Evolutionary conservation across 2,329 filamentous ascomycete genomes (phyloP), one percentile per base, ranked within the genome.

Genomic region (Epicoccum sorghinum): DNA sequence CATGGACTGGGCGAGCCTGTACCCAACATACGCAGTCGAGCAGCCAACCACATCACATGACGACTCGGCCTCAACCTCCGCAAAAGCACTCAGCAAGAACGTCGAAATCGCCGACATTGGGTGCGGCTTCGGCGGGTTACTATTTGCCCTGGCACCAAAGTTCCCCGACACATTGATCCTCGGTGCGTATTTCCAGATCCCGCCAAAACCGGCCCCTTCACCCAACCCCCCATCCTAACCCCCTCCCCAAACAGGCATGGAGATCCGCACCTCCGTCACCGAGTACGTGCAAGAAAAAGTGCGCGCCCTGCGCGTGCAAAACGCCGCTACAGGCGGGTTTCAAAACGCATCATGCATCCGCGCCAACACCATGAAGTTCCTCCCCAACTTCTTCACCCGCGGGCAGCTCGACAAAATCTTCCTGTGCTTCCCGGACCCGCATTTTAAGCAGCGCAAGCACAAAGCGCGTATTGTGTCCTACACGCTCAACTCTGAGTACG

Each of bases 301-400:
- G 72, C 85, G 86, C 62, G 93, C 93, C 4, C 82, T 98, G 14
- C 87, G 95, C 4, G 78, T 80, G 10, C 87, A 93, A 68, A 83
- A 85, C 60, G 69, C 78, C 5, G 78, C 79, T 5, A 71, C 73
- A 25, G 56, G 74, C 14, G 75, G 79, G 41, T 98, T 91, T 74
- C 89, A 96, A 70, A 99, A 99, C 74, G 88, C 93, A 48, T 87
- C 89, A 30, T 96, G 91, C 71, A 80, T 99, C 42, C 88, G 95
- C 58, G 90, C 91, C 62, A 99, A 99, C 79, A 91, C 91, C 4
- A 99, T 99, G 95, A 99, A 99, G 75, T 99, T 98, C 76, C 81
- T 99, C n/a, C 93, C 96, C 58, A 98, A 99, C 72, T 96, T 97
- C 81, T 98, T 99, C 81, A 80, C 78, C 49, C 89, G 88, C 68